Conservation (phyloP, 345 rosid genomes). For the Citrus sp. region DNA sequence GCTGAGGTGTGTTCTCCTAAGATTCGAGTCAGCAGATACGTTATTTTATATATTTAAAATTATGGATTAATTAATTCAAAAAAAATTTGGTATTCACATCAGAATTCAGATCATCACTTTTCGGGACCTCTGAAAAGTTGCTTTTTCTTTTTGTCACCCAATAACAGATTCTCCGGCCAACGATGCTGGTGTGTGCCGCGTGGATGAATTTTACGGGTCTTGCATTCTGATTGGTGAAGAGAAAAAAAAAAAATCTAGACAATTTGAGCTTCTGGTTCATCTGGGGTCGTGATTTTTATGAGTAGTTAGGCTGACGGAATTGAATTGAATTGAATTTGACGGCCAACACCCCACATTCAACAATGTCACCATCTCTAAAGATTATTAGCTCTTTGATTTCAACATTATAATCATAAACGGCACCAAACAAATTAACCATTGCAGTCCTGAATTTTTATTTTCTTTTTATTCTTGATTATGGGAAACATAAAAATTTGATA, state of each 20-base stretch:
- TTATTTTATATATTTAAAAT: background rate
- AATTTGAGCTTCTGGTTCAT: background rate
- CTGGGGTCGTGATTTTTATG: background rate
- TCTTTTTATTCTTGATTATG: background rate
- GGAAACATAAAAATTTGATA: no score
- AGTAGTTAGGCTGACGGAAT: background rate
- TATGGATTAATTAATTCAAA: background rate
- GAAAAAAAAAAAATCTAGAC: background rate
- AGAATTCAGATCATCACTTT: background rate
- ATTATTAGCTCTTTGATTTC: background rate
- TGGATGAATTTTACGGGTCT: background rate
- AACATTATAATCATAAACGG: background rate
- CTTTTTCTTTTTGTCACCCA: background rate
- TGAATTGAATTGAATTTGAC: background rate
- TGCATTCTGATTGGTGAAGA: background rate
- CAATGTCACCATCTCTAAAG: background rate
- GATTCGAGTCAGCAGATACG: conserved; percentile 21
- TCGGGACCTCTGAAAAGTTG: background rate
- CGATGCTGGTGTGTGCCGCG: background rate
- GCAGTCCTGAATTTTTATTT: no score
- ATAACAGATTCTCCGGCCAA: conserved; percentile 1
- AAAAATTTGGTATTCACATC: background rate
- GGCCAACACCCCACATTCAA: background rate
- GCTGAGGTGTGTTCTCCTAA: conserved; percentile 7
- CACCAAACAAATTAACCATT: background rate